Base-by-base conservation (phyloP, 1,284 basidiomycete genomes). In the Xanthoconium separans region DNA sequence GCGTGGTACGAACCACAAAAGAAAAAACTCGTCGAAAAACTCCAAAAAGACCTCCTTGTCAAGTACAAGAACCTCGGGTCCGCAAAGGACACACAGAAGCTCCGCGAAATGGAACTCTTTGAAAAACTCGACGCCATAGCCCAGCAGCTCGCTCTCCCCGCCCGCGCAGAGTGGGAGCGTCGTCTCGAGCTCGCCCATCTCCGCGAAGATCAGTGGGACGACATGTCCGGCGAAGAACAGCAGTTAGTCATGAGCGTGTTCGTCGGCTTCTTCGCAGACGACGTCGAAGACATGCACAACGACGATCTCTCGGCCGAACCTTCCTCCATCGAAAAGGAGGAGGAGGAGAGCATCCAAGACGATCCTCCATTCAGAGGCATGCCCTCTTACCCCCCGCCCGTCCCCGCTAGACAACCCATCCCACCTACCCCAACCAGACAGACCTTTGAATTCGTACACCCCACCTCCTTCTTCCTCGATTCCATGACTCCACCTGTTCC, bases 181-280 rank as follows among this genome's bases (percentile, higher is more conserved):
- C 70, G 66, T 39, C 66, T 68, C 44, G 63, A 60, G 15, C 58
- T 65, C 46, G 64, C 65, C 0, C 68, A 68, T n/a, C 46, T 68
- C 4, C 57, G 50, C 6, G 69, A 70, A 56, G 59, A 71, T 33
- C 58, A 70, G 44, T 68, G 66, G 66, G 42, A 58, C 47, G 62
- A 68, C 47, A 71, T 71, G 65, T 55, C 68, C 2, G 56, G 40
- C 42, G 66, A 71, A 46, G 66, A 68, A 42, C 70, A 68, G 39
- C 69, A 69, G 22, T 62, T 57, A 13, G 62, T 73, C 22, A 63
- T 82, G 55, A 70, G 71, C 54, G 69, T 79, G 33, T 78, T 57
- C 75, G 76, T 53, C 67, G 75, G 61, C 70, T 78, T 58, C 61
- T 77, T 70, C 41, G 60, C 73, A 6, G 54, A 73, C 36, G 71